A percentile compares a stretch with the other conserved stretches of the same genome.
These are phyloP conservation scores for Podospora conica DNA, from an alignment of 495 filamentous ascomycete species.

Conservation along the genomic window DNA sequence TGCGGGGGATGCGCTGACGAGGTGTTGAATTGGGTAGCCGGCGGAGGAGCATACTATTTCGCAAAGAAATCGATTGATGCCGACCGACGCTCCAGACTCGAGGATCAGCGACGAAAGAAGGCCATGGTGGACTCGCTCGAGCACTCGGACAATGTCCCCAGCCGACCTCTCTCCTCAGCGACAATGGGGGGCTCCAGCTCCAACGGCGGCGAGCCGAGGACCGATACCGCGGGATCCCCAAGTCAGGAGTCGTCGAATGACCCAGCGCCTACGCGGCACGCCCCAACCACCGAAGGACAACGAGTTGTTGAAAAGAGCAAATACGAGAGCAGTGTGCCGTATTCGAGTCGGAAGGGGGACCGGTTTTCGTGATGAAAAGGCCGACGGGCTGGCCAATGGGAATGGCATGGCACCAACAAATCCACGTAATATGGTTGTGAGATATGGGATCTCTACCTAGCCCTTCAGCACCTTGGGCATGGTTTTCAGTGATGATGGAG, in stretches of 20 bases:
- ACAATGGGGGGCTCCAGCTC: conserved; percentile 30
- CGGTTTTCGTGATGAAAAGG: conserved; percentile 54
- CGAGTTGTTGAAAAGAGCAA: conserved; percentile 75
- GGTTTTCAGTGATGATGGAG: background rate
- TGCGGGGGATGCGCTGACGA: conserved; percentile 15
- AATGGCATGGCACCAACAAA: too few species aligned
- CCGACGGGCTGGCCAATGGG: background rate
- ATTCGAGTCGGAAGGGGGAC: conserved; percentile 70
- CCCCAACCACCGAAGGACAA: conserved; percentile 64
- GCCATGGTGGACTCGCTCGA: conserved; percentile 56
- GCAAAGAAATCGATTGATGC: conserved; percentile 92
- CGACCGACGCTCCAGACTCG: conserved; percentile 66
- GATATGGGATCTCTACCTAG: background rate
- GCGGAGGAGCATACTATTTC: conserved; percentile 84
- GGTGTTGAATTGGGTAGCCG: conserved; percentile 48
- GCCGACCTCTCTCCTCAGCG: conserved; percentile 28
- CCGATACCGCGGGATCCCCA: conserved; percentile 64
- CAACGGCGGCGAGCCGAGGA: conserved; percentile 36
- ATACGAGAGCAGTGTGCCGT: conserved; percentile 72
- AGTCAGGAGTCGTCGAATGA: conserved; percentile 72
- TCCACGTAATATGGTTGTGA: background rate
- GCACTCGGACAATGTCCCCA: conserved; percentile 38
- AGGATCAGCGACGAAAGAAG: conserved; percentile 60
- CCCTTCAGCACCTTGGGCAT: background rate
- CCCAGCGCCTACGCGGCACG: conserved; percentile 81